These are phyloP conservation scores for Chlorella sp. DNA, from an alignment of 139 green algal genomes.

Conservation along the genomic window DNA sequence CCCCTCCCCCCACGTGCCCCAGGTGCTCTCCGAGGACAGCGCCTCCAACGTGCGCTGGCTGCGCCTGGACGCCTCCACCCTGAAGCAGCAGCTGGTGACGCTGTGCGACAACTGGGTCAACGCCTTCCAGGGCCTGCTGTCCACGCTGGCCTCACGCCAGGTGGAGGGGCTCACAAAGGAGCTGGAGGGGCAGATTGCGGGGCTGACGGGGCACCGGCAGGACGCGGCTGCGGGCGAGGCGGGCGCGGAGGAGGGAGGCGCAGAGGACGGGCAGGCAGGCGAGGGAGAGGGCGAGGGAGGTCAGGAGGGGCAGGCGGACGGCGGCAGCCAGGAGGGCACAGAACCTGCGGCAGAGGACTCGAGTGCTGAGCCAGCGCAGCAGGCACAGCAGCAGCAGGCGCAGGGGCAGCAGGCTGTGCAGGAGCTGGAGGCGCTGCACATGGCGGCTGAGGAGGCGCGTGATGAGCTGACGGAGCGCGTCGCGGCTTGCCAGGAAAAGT, in stretches of 20 bases:
- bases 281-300: background rate
- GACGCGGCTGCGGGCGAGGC: too few species aligned
- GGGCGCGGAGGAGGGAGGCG: background rate
- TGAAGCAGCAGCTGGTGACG: constrained; percentile 80
- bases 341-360: background rate
- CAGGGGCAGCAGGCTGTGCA: background rate
- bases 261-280: background rate
- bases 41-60: constrained; percentile 89
- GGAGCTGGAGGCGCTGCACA: constrained; percentile 17
- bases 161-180: constrained; percentile 58
- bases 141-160: constrained; percentile 68
- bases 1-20: background rate
- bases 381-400: background rate
- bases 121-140: constrained; percentile 82
- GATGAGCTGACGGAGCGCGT: constrained; percentile 20
- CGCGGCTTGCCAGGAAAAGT: constrained; percentile 18
- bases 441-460: background rate
- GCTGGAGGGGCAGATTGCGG: background rate
- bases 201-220: background rate
- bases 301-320: background rate
- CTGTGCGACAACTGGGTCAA: constrained; percentile 85
- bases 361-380: background rate
- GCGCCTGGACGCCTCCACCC: constrained; percentile 84
- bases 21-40: constrained; percentile 78
- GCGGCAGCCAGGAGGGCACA: background rate